These are phyloP conservation scores for Lonicera japonica DNA, from an alignment of 129 eudicot genomes.

Conservation along the genomic window DNA sequence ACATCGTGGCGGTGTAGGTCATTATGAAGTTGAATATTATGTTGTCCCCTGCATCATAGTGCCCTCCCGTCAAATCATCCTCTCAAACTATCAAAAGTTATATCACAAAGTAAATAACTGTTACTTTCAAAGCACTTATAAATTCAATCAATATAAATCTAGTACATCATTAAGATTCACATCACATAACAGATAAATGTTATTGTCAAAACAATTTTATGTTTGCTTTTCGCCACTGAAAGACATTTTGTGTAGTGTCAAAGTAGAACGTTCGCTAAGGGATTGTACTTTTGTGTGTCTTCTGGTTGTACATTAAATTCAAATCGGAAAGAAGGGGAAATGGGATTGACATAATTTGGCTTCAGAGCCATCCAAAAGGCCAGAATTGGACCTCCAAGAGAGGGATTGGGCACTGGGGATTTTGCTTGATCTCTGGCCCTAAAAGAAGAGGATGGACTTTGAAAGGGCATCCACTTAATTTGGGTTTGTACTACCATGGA, in stretches of 20 bases:
- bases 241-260: no score
- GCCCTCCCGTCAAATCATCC: constrained; percentile 87
- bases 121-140: no score
- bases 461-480: constrained; percentile 87
- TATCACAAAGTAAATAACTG: no score
- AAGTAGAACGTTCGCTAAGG: no score
- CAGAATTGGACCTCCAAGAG: constrained; percentile 65
- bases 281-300: no score
- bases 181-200: no score
- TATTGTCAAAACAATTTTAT: no score
- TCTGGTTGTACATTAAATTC: no score
- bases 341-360: constrained; percentile 47
- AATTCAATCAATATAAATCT: no score
- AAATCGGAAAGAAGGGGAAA: no score
- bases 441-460: constrained; percentile 75
- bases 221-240: no score
- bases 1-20: constrained; percentile 87
- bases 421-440: constrained; percentile 87
- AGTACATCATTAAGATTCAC: no score
- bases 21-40: constrained; percentile 86
- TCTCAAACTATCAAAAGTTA: constrained; percentile 29
- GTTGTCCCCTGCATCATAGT: constrained; percentile 97
- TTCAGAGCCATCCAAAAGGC: constrained; percentile 50
- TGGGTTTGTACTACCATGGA: constrained; percentile 35
- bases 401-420: constrained; percentile 39